Percentiles rank a stretch among this genome's conserved stretches.
phyloP scores from a whole-genome alignment of 257 asterid species.

The Nicotiana benthamiana region DNA sequence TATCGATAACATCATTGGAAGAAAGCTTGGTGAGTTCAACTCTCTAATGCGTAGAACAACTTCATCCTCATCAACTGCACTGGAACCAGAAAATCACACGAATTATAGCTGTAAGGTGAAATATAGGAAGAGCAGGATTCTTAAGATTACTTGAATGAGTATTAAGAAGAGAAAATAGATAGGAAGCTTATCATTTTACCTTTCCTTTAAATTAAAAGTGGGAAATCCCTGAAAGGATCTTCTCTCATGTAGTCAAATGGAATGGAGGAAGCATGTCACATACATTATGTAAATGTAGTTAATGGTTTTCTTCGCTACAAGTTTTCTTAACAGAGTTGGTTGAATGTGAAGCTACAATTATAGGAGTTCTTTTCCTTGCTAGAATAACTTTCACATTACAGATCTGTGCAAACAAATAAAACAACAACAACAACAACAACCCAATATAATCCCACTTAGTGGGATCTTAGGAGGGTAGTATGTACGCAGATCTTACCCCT shows the following conservation, averaged over 20 bases:
- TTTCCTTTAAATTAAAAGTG: background rate
- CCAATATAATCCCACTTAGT: no score
- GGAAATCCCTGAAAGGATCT: background rate
- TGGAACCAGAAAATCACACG: background rate
- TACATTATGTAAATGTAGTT: background rate
- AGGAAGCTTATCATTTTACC: background rate
- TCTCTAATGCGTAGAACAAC: constrained; percentile 14
- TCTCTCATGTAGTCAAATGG: background rate
- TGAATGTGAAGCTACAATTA: background rate
- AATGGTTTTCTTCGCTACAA: background rate
- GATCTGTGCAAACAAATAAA: background rate
- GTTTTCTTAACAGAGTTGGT: background rate
- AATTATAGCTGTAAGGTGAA: background rate
- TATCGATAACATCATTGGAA: constrained; percentile 9
- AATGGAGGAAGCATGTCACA: background rate
- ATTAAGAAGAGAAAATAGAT: background rate
- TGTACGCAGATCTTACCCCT: no score
- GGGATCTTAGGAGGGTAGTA: no score
- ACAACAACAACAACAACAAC: no score
- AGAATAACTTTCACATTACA: background rate
- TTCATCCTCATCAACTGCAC: constrained; percentile 16
- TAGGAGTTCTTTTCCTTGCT: background rate
- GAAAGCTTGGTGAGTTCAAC: constrained; percentile 10
- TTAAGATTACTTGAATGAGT: background rate
- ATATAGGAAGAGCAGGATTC: background rate